A percentile compares a stretch with the other conserved stretches of the same genome.
Conservation (phyloP, 768 basidiomycete species). For the Lentinula detonsa region DNA sequence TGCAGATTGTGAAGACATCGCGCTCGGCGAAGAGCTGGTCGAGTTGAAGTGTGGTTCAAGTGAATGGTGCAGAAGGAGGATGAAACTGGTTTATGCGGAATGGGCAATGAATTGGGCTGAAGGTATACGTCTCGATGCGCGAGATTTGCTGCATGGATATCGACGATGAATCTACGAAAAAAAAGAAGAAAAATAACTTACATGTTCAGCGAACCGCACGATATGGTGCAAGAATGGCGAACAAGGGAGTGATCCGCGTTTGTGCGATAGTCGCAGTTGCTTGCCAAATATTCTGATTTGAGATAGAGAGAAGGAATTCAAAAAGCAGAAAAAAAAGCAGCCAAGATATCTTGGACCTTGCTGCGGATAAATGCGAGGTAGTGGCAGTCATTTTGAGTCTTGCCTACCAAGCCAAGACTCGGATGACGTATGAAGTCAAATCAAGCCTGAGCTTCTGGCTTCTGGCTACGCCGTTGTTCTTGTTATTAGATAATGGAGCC, state of each 20-base stretch:
- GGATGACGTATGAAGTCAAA: not conserved
- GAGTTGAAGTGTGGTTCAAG: not conserved
- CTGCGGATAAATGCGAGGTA: not conserved
- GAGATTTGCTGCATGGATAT: not conserved
- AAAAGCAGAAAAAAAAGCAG: not conserved
- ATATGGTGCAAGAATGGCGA: not conserved
- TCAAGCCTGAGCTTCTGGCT: not conserved
- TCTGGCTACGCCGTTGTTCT: too few relatives aligned
- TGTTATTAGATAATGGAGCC: not conserved
- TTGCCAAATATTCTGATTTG: too few relatives aligned
- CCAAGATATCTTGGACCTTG: not conserved
- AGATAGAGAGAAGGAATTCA: too few relatives aligned
- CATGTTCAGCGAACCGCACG: not conserved
- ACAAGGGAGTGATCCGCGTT: not conserved
- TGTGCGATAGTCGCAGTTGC: too few relatives aligned
- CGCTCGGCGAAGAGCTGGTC: not conserved
- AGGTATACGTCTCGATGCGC: not conserved
- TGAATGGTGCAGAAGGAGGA: not conserved
- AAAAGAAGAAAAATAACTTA: not conserved
- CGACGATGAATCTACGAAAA: not conserved
- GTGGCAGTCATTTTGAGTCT: not conserved
- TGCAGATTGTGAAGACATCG: not conserved
- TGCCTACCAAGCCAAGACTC: not conserved
- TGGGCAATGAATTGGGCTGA: not conserved
- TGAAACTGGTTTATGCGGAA: not conserved